phyloP scores from a whole-genome alignment of 495 filamentous ascomycete genomes.

The Evernia prunastri region DNA sequence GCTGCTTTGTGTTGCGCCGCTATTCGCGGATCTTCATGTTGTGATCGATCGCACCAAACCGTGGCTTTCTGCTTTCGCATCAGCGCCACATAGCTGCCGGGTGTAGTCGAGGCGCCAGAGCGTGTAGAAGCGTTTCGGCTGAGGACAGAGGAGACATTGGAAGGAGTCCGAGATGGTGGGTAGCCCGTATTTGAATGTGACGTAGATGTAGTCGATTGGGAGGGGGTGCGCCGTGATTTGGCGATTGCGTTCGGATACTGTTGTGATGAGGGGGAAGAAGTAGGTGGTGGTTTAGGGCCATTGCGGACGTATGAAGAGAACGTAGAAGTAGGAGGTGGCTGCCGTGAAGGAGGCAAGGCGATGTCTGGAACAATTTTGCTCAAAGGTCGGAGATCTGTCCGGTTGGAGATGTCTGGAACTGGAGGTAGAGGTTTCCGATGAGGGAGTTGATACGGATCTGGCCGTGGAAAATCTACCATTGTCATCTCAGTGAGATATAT shows the following conservation, averaged over 20 bases:
- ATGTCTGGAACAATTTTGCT: constrained; percentile 24
- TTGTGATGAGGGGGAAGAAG: constrained; percentile 32
- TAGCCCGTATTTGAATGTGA: constrained; percentile 45
- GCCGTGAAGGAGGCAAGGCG: constrained; percentile 11
- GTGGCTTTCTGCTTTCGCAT: constrained; percentile 96
- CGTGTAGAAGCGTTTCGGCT: constrained; percentile 70
- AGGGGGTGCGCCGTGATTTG: constrained; percentile 58
- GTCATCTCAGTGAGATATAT: constrained; percentile 15
- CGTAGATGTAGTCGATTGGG: constrained; percentile 69
- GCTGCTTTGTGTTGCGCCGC: constrained; percentile 72
- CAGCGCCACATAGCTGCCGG: constrained; percentile 81
- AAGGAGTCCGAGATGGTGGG: constrained; percentile 43
- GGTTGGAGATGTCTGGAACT: constrained; percentile 18
- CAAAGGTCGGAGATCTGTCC: constrained; percentile 23
- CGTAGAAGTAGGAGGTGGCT: constrained; percentile 20
- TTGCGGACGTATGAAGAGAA: constrained; percentile 32
- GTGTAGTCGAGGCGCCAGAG: constrained; percentile 48
- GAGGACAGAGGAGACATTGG: constrained; percentile 50
- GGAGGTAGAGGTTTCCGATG: constrained; percentile 26
- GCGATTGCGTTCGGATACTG: constrained; percentile 30
- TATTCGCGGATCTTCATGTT: constrained; percentile 83
- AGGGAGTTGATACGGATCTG: constrained; percentile 24
- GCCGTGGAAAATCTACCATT: constrained; percentile 24
- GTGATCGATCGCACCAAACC: constrained; percentile 95
- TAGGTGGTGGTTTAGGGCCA: constrained; percentile 30